Evolutionary conservation across 78 protist species (phyloP).

Genomic region (Paratrimastix pyriformis): DNA sequence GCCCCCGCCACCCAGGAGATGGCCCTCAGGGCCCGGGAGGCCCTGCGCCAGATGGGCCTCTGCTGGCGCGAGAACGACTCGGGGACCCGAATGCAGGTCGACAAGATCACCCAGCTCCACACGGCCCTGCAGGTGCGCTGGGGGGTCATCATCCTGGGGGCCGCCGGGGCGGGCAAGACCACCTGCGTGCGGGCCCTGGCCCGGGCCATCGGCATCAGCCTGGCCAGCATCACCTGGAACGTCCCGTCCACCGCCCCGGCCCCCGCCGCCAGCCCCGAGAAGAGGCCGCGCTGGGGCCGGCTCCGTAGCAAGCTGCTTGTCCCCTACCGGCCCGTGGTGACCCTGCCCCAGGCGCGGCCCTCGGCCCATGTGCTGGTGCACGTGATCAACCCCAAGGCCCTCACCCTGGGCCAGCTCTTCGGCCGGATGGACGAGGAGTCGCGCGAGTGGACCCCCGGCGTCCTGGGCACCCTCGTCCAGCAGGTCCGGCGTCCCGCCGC

Average conservation of each 20-base stretch:
- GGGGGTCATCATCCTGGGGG: slow-evolving; percentile 75
- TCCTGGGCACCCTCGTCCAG: slow-evolving; percentile 26
- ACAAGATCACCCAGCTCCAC: too few species aligned
- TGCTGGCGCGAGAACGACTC: too few species aligned
- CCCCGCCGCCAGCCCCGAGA: too few species aligned
- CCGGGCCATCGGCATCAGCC: slow-evolving; percentile 7
- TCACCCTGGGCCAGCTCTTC: slow-evolving; percentile 13
- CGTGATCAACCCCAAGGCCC: slow-evolving; percentile 19
- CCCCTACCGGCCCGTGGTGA: too few species aligned
- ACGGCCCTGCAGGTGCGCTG: too few species aligned
- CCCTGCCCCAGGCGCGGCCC: too few species aligned
- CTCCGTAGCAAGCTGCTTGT: too few species aligned
- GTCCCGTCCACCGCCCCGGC: too few species aligned
- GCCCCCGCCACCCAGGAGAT: too few species aligned
- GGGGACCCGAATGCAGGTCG: too few species aligned
- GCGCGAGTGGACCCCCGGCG: slow-evolving; percentile 66
- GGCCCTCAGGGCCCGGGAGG: too few species aligned
- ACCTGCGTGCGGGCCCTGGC: slow-evolving; percentile 62
- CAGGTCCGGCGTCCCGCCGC: slow-evolving; percentile 13
- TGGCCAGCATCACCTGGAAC: slow-evolving; percentile 4
- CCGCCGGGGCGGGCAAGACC: slow-evolving; percentile 87
- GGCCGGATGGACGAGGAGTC: slow-evolving; percentile 39
- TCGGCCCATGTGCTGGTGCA: slow-evolving; percentile 8
- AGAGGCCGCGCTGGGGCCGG: not conserved
- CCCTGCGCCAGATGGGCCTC: too few species aligned